Percentiles rank a stretch among this genome's conserved stretches.
phyloP scores from a whole-genome alignment of 441 rosid species.

The Eruca vesicaria region DNA sequence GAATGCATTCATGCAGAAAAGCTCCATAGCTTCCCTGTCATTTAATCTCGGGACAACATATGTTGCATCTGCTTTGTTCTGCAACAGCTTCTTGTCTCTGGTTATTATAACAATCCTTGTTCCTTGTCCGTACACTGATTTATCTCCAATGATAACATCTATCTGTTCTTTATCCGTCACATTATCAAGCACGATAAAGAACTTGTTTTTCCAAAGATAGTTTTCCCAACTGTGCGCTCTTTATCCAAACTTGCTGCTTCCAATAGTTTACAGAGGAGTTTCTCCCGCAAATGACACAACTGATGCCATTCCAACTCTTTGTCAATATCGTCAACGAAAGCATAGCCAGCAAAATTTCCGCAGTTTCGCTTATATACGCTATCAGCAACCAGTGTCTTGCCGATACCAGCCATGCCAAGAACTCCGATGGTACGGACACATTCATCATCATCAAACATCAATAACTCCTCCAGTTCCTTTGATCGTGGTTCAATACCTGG shows the following conservation, averaged over 20 bases:
- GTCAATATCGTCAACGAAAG: neutral
- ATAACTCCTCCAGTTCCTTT: neutral
- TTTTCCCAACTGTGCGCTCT: neutral
- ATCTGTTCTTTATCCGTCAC: slow-evolving; percentile 14
- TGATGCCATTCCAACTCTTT: neutral
- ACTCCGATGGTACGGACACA: neutral
- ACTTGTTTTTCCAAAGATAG: neutral
- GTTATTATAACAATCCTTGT: slow-evolving; percentile 40
- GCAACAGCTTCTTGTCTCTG: slow-evolving; percentile 31
- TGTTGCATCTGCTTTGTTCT: neutral
- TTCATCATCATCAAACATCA: slow-evolving; percentile 1
- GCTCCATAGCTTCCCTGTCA: slow-evolving; percentile 27
- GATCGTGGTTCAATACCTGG: slow-evolving; percentile 29
- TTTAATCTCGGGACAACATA: slow-evolving; percentile 6
- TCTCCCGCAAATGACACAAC: neutral
- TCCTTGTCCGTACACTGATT: slow-evolving; percentile 29
- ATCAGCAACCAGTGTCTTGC: neutral
- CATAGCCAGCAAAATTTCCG: neutral
- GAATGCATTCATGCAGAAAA: slow-evolving; percentile 36
- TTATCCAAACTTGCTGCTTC: neutral
- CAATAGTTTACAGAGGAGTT: neutral
- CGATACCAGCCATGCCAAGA: neutral
- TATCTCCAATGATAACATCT: neutral
- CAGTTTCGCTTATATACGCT: neutral
- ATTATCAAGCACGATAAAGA: slow-evolving; percentile 16